Evolutionary conservation across 2,329 filamentous ascomycete genomes (phyloP).

Genomic region (Blastomyces gilchristii): DNA sequence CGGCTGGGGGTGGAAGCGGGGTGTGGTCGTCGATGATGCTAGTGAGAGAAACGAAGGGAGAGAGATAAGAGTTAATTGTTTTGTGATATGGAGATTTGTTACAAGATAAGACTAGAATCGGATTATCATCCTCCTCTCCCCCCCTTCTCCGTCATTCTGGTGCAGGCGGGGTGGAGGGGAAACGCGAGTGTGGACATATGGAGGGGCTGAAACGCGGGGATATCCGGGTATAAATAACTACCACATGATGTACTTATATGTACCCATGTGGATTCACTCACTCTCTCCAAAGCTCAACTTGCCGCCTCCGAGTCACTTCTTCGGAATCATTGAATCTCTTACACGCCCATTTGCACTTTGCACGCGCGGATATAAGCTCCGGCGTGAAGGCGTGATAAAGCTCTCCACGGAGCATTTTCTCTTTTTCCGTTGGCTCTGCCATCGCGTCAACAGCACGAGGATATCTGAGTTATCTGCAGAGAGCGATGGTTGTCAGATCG

Average conservation of each 20-base stretch:
- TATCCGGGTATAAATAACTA: background rate
- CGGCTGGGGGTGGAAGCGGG: conserved; percentile 51
- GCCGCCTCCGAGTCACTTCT: conserved; percentile 46
- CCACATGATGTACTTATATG: background rate
- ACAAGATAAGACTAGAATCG: background rate
- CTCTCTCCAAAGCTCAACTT: conserved; percentile 62
- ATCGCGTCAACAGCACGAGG: background rate
- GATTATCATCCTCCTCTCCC: background rate
- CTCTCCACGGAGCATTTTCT: conserved; percentile 54
- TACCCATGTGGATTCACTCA: conserved; percentile 40
- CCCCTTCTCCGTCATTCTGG: background rate
- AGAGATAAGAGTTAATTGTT: conserved; percentile 6
- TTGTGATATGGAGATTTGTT: conserved; percentile 1
- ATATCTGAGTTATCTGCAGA: background rate
- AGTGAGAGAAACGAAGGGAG: background rate
- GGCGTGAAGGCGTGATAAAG: conserved; percentile 66
- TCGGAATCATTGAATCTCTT: conserved; percentile 55
- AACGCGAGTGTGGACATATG: background rate
- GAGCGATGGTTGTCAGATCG: background rate
- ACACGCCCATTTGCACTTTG: conserved; percentile 53
- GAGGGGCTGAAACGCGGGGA: background rate
- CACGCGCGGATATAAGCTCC: conserved; percentile 52
- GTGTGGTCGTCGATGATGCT: conserved; percentile 55
- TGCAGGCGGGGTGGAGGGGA: conserved; percentile 7
- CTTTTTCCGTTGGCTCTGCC: conserved; percentile 20